Percentiles rank a stretch among this genome's conserved stretches.
Evolutionary conservation across 306 rosid genomes (phyloP).

Genomic region (Acacia crassicarpa): DNA sequence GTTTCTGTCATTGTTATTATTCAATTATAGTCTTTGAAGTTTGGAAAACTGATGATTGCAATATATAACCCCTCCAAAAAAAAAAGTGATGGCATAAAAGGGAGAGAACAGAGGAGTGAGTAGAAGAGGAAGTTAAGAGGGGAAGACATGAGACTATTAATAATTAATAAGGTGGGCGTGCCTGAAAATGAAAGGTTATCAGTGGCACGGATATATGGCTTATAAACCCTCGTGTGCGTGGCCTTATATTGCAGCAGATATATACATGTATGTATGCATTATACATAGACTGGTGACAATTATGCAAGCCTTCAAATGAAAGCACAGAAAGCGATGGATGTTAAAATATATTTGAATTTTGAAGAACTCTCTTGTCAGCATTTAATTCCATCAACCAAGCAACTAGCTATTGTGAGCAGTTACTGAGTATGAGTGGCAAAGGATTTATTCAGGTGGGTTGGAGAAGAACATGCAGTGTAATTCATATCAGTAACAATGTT

Average conservation of each 20-base stretch:
- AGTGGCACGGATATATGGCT: constrained; percentile 37
- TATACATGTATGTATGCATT: not conserved
- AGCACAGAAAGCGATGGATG: constrained; percentile 12
- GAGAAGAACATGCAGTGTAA: not conserved
- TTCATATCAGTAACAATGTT: not conserved
- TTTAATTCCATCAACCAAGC: constrained; percentile 21
- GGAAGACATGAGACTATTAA: not conserved
- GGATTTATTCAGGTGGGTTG: constrained; percentile 46
- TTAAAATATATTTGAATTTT: too few species aligned
- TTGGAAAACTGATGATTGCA: not conserved
- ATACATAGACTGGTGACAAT: not conserved
- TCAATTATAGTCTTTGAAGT: not conserved
- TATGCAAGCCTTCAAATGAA: constrained; percentile 7
- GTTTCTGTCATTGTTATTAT: not conserved
- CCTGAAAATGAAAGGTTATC: constrained; percentile 20
- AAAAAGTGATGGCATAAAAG: not conserved
- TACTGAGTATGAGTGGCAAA: not conserved
- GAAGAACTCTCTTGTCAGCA: not conserved
- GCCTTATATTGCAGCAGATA: constrained; percentile 28
- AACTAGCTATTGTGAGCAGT: not conserved
- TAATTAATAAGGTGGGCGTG: constrained; percentile 1
- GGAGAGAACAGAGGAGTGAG: not conserved
- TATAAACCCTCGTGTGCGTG: constrained; percentile 53
- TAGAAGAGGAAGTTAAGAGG: not conserved
- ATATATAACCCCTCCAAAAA: not conserved